Base-by-base conservation (phyloP, 2,329 filamentous ascomycete genomes). In the Claviceps arundinis region DNA sequence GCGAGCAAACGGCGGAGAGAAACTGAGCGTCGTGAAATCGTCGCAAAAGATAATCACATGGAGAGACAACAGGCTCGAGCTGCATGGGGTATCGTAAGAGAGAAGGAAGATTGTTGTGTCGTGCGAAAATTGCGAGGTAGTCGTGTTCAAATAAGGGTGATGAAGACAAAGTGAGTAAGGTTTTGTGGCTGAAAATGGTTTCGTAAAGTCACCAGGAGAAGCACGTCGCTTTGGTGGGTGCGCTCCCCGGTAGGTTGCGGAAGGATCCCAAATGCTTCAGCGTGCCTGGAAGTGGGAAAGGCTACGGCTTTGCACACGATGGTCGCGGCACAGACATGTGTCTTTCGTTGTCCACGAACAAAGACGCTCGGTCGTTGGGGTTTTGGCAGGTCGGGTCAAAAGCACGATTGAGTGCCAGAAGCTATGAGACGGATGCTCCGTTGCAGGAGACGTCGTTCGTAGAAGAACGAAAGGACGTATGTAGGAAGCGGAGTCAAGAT, bases 401-500 rank as follows among this genome's bases (percentile, higher is more conserved):
- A 45, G 41, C 49, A 45, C 37, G 34, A 17, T 42, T 19, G 5
- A 41, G 22, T n/a, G 16, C 44, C 34, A 6, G 37, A 16, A 30
- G 22, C 19, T 19, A 16, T 44, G 14, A 17, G 38, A 38, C 26
- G 30, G 5, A 47, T 6, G 22, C 37, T 45, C 17, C 16, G 22
- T 40, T 14, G n/a, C 17, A 22, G 34, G 26, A 47, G 40, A 42
- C 43, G 42, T 43, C 30, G 13, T 24, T 50, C 46, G 55, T 54
- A 48, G 45, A 37, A 48, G 30, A 52, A 52, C 41, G 44, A 50
- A 47, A 54, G n/a, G 51, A 53, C 48, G 53, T 49, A 48, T 48
- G 22, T 22, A 22, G 22, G 37, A 51, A 48, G 47, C 48, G 49
- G 50, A 41, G 30, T 24, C 37, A 26, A 30, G 30, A 37, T 41